Evolutionary conservation across 495 filamentous ascomycete species (phyloP), one percentile per base, ranked within the genome.

Genomic region (Tricharina praecox): DNA sequence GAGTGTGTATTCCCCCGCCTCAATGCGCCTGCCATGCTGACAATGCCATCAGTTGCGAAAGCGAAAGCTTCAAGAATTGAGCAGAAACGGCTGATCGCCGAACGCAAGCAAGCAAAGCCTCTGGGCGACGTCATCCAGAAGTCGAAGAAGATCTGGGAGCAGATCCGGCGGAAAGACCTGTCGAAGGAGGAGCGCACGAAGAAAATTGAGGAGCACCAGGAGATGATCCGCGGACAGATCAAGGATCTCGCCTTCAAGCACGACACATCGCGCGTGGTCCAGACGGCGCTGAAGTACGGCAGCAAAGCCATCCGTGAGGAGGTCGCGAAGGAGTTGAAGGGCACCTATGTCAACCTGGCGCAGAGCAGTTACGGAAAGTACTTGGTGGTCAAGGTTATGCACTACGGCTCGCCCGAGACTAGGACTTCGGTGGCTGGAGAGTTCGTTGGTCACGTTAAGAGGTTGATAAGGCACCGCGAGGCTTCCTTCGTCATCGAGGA

Each of bases 191-290:
- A 96, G 63, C 71, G 92, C 45, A 82, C 88, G 62, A 72, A 78
- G 61, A 73, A 96, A 16, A 79, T 96, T 25, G 74, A 74, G 19
- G 87, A 96, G 68, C 71, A 96, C 4, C 94, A 86, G 62, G 74
- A 77, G 41, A 87, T 96, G 54, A 81, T 94, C 56, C 92, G 81
- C 4, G 86, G 85, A 18, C 72, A 78, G 15, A 78, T 96, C 55
- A 85, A 84, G 60, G 92, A 95, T 40, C 93, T 94, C 51, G 88
- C 94, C 20, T 81, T 99, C 68, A 99, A 96, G 70, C 92, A 99
- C 63, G 92, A 99, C 58, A 82, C 86, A 8, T 90, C 93, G 20
- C 74, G 92, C 44, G 83, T 93, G 37, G 77, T 99, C 23, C 92
- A 99, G 68, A 93, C 85, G 5, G 88, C 86, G 23, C 71, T 99